Percentiles rank a stretch among this genome's conserved stretches.
These are phyloP conservation scores for Mycena amicta DNA, from an alignment of 768 basidiomycete genomes.

Conservation along the genomic window DNA sequence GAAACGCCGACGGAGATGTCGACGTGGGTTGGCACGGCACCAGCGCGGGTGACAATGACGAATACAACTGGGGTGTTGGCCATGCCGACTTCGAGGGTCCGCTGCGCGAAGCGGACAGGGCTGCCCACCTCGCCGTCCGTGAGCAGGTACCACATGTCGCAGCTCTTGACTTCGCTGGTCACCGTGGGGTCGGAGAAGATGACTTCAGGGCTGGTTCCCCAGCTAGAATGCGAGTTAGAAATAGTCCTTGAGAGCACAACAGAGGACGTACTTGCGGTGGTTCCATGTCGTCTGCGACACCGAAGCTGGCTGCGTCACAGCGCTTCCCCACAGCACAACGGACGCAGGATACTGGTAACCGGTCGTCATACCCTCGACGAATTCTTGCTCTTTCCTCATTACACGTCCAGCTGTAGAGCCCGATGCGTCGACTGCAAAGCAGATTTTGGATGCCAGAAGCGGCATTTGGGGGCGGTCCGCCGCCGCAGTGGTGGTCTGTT, in stretches of 20 bases:
- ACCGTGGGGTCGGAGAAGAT: conserved; percentile 10
- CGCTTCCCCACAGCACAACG: conserved; percentile 18
- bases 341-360: conserved; percentile 8
- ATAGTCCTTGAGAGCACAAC: not conserved
- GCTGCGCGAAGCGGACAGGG: conserved; percentile 15
- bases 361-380: conserved; percentile 11
- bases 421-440: not conserved
- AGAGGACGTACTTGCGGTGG: conserved; percentile 14
- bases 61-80: conserved; percentile 21
- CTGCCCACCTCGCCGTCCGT: conserved; percentile 17
- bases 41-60: conserved; percentile 14
- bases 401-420: not conserved
- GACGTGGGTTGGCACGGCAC: conserved; percentile 1
- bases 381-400: conserved; percentile 16
- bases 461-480: not conserved
- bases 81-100: conserved; percentile 21
- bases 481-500: conserved; percentile 1
- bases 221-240: not conserved
- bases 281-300: not conserved
- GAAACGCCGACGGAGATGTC: conserved; percentile 19
- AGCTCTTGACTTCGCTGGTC: conserved; percentile 15
- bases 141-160: conserved; percentile 21
- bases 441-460: not conserved
- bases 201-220: conserved; percentile 16
- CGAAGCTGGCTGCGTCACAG: not conserved